phyloP scores from a whole-genome alignment of 768 basidiomycete genomes.

The Boletus vermiculosoides region DNA sequence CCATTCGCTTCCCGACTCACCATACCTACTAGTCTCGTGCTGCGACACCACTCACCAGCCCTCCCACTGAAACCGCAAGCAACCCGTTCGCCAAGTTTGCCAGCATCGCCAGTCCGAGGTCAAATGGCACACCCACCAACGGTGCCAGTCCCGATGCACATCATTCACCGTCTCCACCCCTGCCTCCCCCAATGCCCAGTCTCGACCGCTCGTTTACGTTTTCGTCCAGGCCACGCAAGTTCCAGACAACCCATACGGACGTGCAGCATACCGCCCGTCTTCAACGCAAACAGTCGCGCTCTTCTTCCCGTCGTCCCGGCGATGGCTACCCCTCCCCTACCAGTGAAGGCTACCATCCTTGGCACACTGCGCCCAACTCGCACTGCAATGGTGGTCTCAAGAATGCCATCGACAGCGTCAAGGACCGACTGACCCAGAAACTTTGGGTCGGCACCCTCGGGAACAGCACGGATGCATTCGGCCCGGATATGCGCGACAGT shows the following conservation, averaged over 20 bases:
- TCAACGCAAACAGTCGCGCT: conserved; percentile 53
- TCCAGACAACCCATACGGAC: conserved; percentile 50
- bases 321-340: conserved; percentile 33
- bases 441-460: conserved; percentile 76
- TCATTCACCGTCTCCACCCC: neutral
- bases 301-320: conserved; percentile 47
- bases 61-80: conserved; percentile 48
- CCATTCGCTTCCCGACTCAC: neutral
- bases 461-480: conserved; percentile 63
- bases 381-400: conserved; percentile 83
- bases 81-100: conserved; percentile 60
- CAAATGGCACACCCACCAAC: conserved; percentile 15
- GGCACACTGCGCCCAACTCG: conserved; percentile 57
- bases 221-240: conserved; percentile 39
- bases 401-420: conserved; percentile 75
- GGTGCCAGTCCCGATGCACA: neutral
- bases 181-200: conserved; percentile 3
- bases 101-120: conserved; percentile 33
- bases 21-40: conserved; percentile 33
- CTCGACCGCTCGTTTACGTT: conserved; percentile 29
- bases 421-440: conserved; percentile 47
- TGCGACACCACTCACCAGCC: conserved; percentile 42
- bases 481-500: conserved; percentile 50
- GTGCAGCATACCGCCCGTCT: conserved; percentile 38
- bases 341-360: conserved; percentile 30